These are phyloP conservation scores for Globisporangium nodosum DNA, from an alignment of 352 stramenopile species.

Conservation along the genomic window DNA sequence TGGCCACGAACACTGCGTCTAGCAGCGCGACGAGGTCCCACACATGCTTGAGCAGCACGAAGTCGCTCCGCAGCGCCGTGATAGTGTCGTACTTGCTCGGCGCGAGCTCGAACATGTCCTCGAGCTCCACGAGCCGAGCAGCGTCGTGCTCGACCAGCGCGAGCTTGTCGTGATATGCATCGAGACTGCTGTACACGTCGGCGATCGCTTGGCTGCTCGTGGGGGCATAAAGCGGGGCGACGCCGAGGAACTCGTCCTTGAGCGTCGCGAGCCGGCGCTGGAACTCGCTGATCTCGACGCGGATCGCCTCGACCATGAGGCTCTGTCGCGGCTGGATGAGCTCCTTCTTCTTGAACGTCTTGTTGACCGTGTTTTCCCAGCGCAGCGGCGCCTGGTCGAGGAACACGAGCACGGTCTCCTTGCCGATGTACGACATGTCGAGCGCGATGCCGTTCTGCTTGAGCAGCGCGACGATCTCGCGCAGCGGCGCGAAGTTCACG, in stretches of 20 bases:
- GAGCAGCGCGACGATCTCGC: conserved; percentile 76
- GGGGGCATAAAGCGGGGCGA: conserved; percentile 49
- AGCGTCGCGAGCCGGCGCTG: conserved; percentile 54
- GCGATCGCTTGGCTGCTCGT: conserved; percentile 19
- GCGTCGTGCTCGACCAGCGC: conserved; percentile 79
- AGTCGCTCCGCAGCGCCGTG: conserved; percentile 71
- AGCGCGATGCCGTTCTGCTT: conserved; percentile 87
- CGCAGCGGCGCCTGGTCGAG: conserved; percentile 85
- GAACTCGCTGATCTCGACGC: conserved; percentile 67
- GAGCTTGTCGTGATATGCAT: conserved; percentile 82
- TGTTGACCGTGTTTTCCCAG: conserved; percentile 92
- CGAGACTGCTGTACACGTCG: conserved; percentile 84
- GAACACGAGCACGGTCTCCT: conserved; percentile 79
- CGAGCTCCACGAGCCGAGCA: conserved; percentile 81
- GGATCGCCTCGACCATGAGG: conserved; percentile 81
- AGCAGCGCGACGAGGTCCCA: conserved; percentile 93
- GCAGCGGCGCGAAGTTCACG: conserved; percentile 66
- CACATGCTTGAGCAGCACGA: conserved; percentile 87
- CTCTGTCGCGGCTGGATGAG: conserved; percentile 88
- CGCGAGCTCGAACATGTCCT: conserved; percentile 94
- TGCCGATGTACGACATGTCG: conserved; percentile 84
- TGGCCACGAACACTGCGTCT: conserved; percentile 54
- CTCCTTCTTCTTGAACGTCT: conserved; percentile 92
- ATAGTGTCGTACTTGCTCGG: conserved; percentile 81
- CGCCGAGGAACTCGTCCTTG: conserved; percentile 56